Evolutionary conservation across 129 eudicot species (phyloP).

Genomic region (Cynara cardunculus): DNA sequence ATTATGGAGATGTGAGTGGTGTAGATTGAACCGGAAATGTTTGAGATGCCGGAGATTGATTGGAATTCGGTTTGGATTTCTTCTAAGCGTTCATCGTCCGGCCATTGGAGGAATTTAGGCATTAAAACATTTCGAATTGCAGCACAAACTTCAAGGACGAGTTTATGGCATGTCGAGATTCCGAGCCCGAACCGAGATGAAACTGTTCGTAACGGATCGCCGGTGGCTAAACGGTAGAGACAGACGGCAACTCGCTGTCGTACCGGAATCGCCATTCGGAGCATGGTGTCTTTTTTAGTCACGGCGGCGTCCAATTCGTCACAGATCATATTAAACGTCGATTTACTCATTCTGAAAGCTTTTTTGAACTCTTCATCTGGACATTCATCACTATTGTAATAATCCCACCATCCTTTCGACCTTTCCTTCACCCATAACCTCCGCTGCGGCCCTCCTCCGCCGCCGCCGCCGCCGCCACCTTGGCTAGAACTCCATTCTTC

Average conservation of each 20-base stretch:
- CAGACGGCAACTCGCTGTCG: slow-evolving; percentile 85
- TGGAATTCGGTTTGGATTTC: slow-evolving; percentile 39
- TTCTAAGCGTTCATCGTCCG: slow-evolving; percentile 31
- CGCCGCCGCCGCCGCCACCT: slow-evolving; percentile 17
- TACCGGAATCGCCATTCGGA: slow-evolving; percentile 70
- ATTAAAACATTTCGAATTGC: slow-evolving; percentile 58
- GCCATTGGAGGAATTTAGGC: slow-evolving; percentile 78
- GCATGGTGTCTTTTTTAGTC: slow-evolving; percentile 68
- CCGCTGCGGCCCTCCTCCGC: slow-evolving; percentile 26
- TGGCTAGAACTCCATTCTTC: slow-evolving; percentile 17
- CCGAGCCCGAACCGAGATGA: slow-evolving; percentile 70
- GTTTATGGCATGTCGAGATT: slow-evolving; percentile 74
- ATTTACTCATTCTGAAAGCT: slow-evolving; percentile 63
- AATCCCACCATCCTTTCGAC: slow-evolving; percentile 86
- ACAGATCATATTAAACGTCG: slow-evolving; percentile 67
- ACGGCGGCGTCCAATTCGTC: slow-evolving; percentile 56
- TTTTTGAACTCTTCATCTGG: slow-evolving; percentile 61
- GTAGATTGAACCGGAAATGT: slow-evolving; percentile 36
- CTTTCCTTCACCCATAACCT: slow-evolving; percentile 84
- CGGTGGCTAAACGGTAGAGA: slow-evolving; percentile 73
- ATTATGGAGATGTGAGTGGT: slow-evolving; percentile 42
- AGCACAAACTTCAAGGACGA: slow-evolving; percentile 65
- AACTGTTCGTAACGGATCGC: slow-evolving; percentile 74
- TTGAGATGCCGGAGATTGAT: slow-evolving; percentile 49
- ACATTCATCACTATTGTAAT: slow-evolving; percentile 51